These are phyloP conservation scores for Alloascoidea africana DNA, from an alignment of 805 yeast genomes.

Conservation along the genomic window DNA sequence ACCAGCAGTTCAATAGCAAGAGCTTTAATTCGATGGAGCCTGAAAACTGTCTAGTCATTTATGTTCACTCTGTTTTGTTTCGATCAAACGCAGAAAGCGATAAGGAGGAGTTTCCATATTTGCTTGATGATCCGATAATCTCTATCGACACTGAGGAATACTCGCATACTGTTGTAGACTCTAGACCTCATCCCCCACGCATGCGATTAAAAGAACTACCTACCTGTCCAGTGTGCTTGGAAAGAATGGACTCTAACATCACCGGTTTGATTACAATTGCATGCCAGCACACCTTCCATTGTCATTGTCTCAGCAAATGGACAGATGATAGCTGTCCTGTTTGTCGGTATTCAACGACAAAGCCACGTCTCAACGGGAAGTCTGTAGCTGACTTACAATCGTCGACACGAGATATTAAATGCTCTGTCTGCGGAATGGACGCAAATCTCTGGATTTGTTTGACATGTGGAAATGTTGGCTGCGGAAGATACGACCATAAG, in stretches of 20 bases:
- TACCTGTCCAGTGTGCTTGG: constrained; percentile 87
- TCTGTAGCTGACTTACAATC: too few relatives aligned
- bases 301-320: constrained; percentile 81
- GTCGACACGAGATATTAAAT: too few relatives aligned
- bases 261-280: constrained; percentile 80
- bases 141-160: constrained; percentile 8
- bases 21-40: constrained; percentile 81
- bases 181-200: constrained; percentile 11
- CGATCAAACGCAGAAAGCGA: constrained; percentile 15
- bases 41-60: constrained; percentile 66
- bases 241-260: constrained; percentile 66
- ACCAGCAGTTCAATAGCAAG: constrained; percentile 51
- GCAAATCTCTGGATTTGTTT: constrained; percentile 79
- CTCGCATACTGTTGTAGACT: constrained; percentile 6
- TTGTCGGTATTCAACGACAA: constrained; percentile 56
- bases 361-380: background rate
- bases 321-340: constrained; percentile 84
- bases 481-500: constrained; percentile 74
- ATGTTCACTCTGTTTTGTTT: constrained; percentile 44
- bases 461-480: constrained; percentile 84
- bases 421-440: constrained; percentile 41
- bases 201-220: constrained; percentile 47
- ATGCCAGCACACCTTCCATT: constrained; percentile 89
- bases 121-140: constrained; percentile 64
- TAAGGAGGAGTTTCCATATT: constrained; percentile 51